Base-by-base conservation (phyloP, 176 grass and related monocot genomes). In the Rhynchospora tenuis region DNA sequence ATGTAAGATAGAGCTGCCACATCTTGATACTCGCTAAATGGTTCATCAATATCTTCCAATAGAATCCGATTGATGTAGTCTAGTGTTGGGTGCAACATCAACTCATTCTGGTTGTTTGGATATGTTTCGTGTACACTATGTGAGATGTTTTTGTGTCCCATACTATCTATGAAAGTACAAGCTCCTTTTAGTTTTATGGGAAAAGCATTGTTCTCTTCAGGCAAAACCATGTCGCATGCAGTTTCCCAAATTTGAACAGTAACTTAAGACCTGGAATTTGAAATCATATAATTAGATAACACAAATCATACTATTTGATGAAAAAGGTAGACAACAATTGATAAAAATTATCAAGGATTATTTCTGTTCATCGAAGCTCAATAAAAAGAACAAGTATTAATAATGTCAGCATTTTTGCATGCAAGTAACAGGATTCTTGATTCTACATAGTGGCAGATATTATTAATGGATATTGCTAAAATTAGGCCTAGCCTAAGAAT, bases 1-100 rank as follows among this genome's bases (percentile, higher is more conserved):
- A 64, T 81, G 22, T 61, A 83, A 9, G 69, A 64, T 64, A 91
- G 68, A 13, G 80, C 80, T 0, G 79, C 38, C 56, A 72, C 83
- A 1, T 54, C 83, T 73, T 86, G 72, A 78, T 73, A 57, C 1
- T 15, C 14, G 42, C 2, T 14, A 17, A 86, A 50, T 59, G 82
- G 83, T 60, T 88, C 86, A 42, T 91, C 80, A 0, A 75, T 24
- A 55, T 89, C 84, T 76, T 92, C 84, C 81, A 87, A 81, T 24
- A 89, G 68, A 62, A 84, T 85, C 73, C 47, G 45, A 60, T 76
- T 89, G 63, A 89, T 85, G 84, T 85, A 62, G 52, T 79, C 55
- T 73, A 89, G 43, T 47, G 69, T 73, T 23, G 43, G 69, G 69
- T 73, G 47, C 42, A 72, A 9, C n/a, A 73, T 20, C n/a, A 24